Evolutionary conservation across 768 basidiomycete genomes (phyloP).

Genomic region (Polyporus arcularius): DNA sequence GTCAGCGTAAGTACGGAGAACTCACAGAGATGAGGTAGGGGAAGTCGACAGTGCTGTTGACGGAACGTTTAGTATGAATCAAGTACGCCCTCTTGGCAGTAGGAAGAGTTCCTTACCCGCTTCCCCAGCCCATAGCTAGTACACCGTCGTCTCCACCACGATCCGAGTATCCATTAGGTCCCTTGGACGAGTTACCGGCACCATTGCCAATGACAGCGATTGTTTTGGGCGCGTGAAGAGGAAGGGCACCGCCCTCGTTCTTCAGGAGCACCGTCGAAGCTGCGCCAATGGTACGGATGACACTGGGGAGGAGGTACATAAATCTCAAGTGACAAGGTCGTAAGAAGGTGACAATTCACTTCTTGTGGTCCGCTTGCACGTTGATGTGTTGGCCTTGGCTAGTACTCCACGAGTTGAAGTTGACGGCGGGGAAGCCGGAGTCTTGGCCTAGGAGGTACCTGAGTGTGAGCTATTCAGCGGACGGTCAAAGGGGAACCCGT

Average conservation of each 20-base stretch:
- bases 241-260: conserved; percentile 47
- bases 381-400: conserved; percentile 50
- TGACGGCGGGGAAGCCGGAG: conserved; percentile 56
- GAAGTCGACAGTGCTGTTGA: conserved; percentile 44
- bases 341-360: conserved; percentile 16
- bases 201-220: conserved; percentile 62
- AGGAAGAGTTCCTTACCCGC: conserved; percentile 23
- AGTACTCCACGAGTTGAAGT: conserved; percentile 58
- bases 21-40: conserved; percentile 51
- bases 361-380: conserved; percentile 65
- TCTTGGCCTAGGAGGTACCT: conserved; percentile 62
- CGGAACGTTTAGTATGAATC: background rate
- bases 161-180: conserved; percentile 60
- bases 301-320: conserved; percentile 4
- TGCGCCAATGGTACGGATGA: conserved; percentile 60
- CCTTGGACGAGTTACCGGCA: conserved; percentile 52
- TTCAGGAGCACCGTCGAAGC: conserved; percentile 67
- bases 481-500: too few species aligned
- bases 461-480: background rate
- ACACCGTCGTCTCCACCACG: conserved; percentile 59
- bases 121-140: conserved; percentile 59
- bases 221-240: conserved; percentile 46
- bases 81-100: background rate
- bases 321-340: conserved; percentile 22
- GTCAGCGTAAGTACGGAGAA: background rate